Conservation (phyloP, 2,329 filamentous ascomycete species). For the Pestalotiopsis sp. region DNA sequence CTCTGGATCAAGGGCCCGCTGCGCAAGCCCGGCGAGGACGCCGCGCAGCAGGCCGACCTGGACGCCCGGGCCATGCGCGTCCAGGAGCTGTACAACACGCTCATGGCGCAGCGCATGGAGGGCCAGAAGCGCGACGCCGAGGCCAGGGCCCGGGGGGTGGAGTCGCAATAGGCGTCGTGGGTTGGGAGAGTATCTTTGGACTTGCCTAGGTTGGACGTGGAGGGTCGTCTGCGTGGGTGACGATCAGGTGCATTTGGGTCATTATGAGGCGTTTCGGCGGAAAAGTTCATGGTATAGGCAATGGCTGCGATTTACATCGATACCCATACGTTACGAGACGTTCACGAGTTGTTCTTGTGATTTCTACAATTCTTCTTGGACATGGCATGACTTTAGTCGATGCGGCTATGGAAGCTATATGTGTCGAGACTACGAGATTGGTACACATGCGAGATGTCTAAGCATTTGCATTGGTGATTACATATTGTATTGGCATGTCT, state of each 20-base stretch:
- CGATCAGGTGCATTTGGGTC: background rate
- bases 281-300: background rate
- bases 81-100: slow-evolving; percentile 32
- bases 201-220: background rate
- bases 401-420: background rate
- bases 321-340: background rate
- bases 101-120: slow-evolving; percentile 26
- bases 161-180: background rate
- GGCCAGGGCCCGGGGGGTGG: background rate
- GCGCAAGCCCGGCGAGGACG: slow-evolving; percentile 44
- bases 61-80: slow-evolving; percentile 37
- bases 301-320: background rate
- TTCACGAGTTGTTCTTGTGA: background rate
- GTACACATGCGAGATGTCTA: background rate
- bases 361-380: background rate
- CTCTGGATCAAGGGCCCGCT: slow-evolving; percentile 53
- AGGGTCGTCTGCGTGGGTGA: background rate
- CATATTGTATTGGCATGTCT: background rate
- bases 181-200: background rate
- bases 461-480: too few species aligned
- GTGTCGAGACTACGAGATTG: background rate
- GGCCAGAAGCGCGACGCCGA: background rate
- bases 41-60: slow-evolving; percentile 21
- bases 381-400: background rate
- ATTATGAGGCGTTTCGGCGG: background rate